Conservation (phyloP, 805 yeast species). For the Wickerhamomyces sydowiorum region DNA sequence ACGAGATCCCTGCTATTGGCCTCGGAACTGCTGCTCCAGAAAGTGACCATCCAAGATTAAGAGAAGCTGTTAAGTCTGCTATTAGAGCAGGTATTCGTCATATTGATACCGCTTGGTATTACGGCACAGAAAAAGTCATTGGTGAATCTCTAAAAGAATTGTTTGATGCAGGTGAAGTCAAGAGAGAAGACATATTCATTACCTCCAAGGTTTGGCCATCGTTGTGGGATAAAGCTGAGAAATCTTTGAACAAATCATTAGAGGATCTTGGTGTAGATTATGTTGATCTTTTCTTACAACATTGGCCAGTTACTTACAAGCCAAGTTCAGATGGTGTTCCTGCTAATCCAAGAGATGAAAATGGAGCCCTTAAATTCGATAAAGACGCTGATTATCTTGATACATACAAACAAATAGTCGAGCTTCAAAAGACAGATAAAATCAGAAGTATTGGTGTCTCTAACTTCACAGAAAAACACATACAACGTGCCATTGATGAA, state of each 20-base stretch:
- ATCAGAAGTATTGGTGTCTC: slow-evolving; percentile 51
- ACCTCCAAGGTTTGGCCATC: slow-evolving; percentile 64
- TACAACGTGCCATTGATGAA: slow-evolving; percentile 32
- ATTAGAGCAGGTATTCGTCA: slow-evolving; percentile 61
- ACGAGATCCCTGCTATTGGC: slow-evolving; percentile 56
- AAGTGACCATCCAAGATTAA: slow-evolving; percentile 37
- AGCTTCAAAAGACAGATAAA: slow-evolving; percentile 32
- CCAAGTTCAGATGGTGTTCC: too few relatives aligned
- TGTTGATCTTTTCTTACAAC: slow-evolving; percentile 67
- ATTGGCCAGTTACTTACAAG: slow-evolving; percentile 49
- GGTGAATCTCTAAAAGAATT: slow-evolving; percentile 43
- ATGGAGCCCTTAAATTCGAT: slow-evolving; percentile 6
- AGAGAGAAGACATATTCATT: slow-evolving; percentile 54
- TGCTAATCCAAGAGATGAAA: too few relatives aligned
- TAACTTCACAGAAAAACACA: slow-evolving; percentile 35
- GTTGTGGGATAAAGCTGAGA: slow-evolving; percentile 38
- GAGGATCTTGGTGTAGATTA: slow-evolving; percentile 57
- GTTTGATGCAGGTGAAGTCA: slow-evolving; percentile 38
- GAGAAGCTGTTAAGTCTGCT: slow-evolving; percentile 52
- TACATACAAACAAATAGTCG: slow-evolving; percentile 55
- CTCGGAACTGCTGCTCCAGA: slow-evolving; percentile 56
- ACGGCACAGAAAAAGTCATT: slow-evolving; percentile 40
- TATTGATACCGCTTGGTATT: slow-evolving; percentile 65
- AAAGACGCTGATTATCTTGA: slow-evolving; percentile 31
- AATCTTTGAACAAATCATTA: slow-evolving; percentile 49